A percentile compares a stretch with the other conserved stretches of the same genome.
phyloP scores from a whole-genome alignment of 1,139 yeast genomes.

The Candida sojae region DNA sequence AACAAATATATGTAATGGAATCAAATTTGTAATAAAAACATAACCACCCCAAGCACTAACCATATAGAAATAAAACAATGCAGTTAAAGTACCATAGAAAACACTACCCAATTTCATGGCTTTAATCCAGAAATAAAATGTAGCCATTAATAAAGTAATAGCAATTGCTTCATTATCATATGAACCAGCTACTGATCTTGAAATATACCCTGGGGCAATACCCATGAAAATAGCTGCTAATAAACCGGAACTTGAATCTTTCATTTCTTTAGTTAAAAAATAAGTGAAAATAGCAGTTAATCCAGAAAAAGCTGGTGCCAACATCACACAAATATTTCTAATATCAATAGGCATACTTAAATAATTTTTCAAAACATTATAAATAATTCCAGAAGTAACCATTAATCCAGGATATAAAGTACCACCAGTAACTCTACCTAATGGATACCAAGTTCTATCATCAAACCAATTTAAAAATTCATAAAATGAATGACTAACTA shows the following conservation, averaged over 20 bases:
- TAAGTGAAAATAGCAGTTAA: slow-evolving; percentile 93
- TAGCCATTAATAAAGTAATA: slow-evolving; percentile 90
- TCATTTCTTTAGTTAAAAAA: slow-evolving; percentile 85
- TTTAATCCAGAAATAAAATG: slow-evolving; percentile 95
- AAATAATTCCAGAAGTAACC: slow-evolving; percentile 93
- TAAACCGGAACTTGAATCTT: slow-evolving; percentile 86
- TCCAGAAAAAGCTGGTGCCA: slow-evolving; percentile 97
- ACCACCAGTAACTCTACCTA: slow-evolving; percentile 99
- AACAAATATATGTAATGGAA: slow-evolving; percentile 93
- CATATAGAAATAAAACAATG: slow-evolving; percentile 94
- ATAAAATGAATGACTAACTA: slow-evolving; percentile 80
- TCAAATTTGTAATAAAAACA: slow-evolving; percentile 95
- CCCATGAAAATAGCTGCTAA: slow-evolving; percentile 95
- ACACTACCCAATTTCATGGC: slow-evolving; percentile 90
- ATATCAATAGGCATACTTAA: slow-evolving; percentile 87
- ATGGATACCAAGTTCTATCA: slow-evolving; percentile 98
- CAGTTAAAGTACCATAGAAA: slow-evolving; percentile 80
- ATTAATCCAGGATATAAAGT: slow-evolving; percentile 96
- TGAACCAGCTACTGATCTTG: slow-evolving; percentile 98
- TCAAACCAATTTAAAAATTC: slow-evolving; percentile 98
- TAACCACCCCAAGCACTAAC: slow-evolving; percentile 99
- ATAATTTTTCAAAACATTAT: slow-evolving; percentile 66
- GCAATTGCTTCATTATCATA: slow-evolving; percentile 99
- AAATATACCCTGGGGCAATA: slow-evolving; percentile 97
- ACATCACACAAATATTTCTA: slow-evolving; percentile 90